Base-by-base conservation (phyloP, 2,329 filamentous ascomycete species). In the Phoma herbarum region DNA sequence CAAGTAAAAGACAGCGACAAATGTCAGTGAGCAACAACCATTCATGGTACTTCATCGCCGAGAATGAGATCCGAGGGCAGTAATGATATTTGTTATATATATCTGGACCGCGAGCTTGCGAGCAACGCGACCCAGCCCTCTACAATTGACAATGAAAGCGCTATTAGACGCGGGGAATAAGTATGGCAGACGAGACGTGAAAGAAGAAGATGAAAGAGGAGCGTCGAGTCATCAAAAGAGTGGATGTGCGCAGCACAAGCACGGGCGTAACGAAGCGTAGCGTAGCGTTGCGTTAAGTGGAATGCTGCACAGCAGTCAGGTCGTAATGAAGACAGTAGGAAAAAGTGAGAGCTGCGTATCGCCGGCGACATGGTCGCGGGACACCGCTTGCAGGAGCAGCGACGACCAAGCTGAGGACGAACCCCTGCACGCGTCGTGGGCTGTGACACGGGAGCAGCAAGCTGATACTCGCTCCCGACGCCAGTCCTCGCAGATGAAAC, bases 401-500 rank as follows among this genome's bases (percentile, higher is more conserved):
- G n/a, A n/a, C n/a, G n/a, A n/a, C n/a, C n/a, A n/a, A n/a, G n/a
- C n/a, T n/a, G n/a, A n/a, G n/a, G n/a, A n/a, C n/a, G n/a, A n/a
- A n/a, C n/a, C n/a, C n/a, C n/a, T n/a, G n/a, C n/a, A n/a, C n/a
- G n/a, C n/a, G 31, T 35, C 16, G 31, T 8, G 3, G 14, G n/a
- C 35, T 39, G 35, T 20, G n/a, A 39, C 35, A 11, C 14, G 16
- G 14, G 4, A n/a, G 14, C 31, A 16, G 14, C 14, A 12, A 28
- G 26, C 26, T 35, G 31, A n/a, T 33, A 33, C 31, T 14, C 31
- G 26, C 26, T 4, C 12, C 12, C 11, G 11, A 33, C 31, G 14
- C 31, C 31, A 4, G 26, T 28, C 9, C 29, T 10, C 37, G 16
- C 31, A 33, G 11, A 11, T 59, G 56, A 59, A 59, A 59, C 56